Conservation (phyloP, 352 stramenopile species). For the Phytophthora boehmeriae region DNA sequence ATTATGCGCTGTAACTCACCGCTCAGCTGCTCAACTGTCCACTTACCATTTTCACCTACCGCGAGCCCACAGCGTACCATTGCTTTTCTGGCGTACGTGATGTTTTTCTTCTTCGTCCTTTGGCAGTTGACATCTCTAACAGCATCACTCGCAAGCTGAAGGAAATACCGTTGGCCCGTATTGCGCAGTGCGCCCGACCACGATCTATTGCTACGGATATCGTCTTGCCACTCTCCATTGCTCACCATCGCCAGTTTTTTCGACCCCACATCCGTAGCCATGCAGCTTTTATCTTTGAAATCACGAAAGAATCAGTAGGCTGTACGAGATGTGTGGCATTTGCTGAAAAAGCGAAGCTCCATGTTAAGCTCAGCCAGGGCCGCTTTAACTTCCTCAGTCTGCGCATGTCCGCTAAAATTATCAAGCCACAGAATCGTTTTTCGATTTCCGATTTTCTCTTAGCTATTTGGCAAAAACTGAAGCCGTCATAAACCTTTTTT, state of each 20-base stretch:
- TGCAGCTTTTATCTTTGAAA: constrained; percentile 4
- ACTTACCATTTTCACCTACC: background rate
- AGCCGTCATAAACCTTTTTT: constrained; percentile 6
- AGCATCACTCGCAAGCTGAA: background rate
- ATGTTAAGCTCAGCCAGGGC: background rate
- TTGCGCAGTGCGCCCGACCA: background rate
- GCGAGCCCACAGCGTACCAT: too few species aligned
- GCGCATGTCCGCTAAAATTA: constrained; percentile 2
- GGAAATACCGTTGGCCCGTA: background rate
- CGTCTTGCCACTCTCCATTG: background rate
- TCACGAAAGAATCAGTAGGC: constrained; percentile 1
- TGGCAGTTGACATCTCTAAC: background rate
- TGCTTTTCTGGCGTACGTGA: background rate
- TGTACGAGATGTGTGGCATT: constrained; percentile 7
- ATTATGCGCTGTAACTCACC: background rate
- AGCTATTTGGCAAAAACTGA: constrained; percentile 1
- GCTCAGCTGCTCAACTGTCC: background rate
- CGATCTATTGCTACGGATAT: background rate
- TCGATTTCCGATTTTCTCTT: background rate
- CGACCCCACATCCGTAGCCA: background rate
- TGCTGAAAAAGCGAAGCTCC: constrained; percentile 1
- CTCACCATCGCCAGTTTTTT: background rate
- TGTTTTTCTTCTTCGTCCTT: background rate
- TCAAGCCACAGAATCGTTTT: background rate
- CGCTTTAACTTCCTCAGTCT: background rate